Conservation (phyloP, 345 rosid genomes). For the Linum usitatissimum region DNA sequence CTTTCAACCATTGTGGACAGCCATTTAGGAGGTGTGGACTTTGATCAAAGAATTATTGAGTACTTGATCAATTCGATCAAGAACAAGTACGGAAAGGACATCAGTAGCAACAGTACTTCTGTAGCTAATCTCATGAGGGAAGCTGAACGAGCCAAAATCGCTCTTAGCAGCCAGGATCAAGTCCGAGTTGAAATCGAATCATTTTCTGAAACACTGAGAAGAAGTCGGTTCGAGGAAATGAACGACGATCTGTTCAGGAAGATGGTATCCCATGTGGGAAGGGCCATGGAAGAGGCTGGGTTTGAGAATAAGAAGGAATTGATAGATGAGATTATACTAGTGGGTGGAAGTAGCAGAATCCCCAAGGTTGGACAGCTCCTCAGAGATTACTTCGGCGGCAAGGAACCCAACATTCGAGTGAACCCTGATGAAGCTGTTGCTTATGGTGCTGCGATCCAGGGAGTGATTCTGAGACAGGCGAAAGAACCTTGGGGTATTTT, state of each 20-base stretch:
- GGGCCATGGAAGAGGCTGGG: constrained; percentile 97
- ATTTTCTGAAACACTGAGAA: constrained; percentile 92
- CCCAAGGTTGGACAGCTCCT: constrained; percentile 98
- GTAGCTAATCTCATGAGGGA: constrained; percentile 94
- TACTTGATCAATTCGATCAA: constrained; percentile 90
- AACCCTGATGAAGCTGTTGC: constrained; percentile 99
- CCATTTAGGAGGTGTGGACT: constrained; percentile 99
- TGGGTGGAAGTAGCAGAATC: constrained; percentile 97
- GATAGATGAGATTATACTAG: constrained; percentile 94
- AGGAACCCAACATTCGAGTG: constrained; percentile 98
- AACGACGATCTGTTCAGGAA: constrained; percentile 90
- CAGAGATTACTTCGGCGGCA: constrained; percentile 85
- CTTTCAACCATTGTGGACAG: constrained; percentile 96
- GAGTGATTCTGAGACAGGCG: no score
- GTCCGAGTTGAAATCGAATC: constrained; percentile 96
- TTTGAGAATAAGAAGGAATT: constrained; percentile 72
- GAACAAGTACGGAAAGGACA: constrained; percentile 96
- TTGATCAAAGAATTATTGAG: constrained; percentile 90
- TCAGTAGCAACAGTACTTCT: constrained; percentile 78
- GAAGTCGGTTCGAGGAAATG: constrained; percentile 95
- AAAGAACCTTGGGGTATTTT: no score
- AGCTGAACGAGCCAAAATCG: constrained; percentile 95
- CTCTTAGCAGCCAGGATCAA: constrained; percentile 98
- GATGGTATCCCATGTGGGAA: constrained; percentile 98
- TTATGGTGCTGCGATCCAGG: no score